Base-by-base conservation (phyloP, 192 early-diverging fungal genomes). In the Coemansia sp. region DNA sequence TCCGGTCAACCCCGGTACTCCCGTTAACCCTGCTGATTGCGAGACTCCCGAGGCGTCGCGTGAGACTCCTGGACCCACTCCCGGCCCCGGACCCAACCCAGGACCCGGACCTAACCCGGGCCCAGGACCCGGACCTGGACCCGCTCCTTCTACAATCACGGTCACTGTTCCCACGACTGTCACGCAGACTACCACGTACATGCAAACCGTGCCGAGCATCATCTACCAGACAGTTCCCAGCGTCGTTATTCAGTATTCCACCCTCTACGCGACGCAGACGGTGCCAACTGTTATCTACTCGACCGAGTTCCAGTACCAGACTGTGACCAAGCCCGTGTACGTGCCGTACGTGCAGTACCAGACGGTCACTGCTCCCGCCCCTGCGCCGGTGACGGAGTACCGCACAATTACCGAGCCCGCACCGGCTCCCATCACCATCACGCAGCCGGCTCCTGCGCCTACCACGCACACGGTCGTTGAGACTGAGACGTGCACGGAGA, bases 281-380 rank as follows among this genome's bases (percentile, higher is more conserved):
- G 72, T 80, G 4, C 69, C 64, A 10, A 62, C 68, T 4, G 67
- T 71, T 1, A 64, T 81, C 3, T 27, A 52, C 24, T 70, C 75
- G 74, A 81, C 78, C 22, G 73, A 75, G 67, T 34, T 72, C 37
- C 66, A 71, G 78, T 80, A 81, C 59, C 39, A 62, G 8, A 75
- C 78, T 1, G 45, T 75, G 5, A 81, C 78, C 52, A 72, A 75
- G 69, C 78, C 78, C 15, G 78, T 81, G 0, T 81, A 81, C 34
- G 78, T 81, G 22, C 78, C 78, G 2, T 81, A 81, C 32, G 78
- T 81, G 55, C 78, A 81, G 70, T 69, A 62, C n/a, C 50, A 67
- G 45, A 75, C 73, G 29, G 49, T 68, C 47, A 77, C 75, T 15
- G 75, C 75, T 0, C 70, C 75, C 2, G 62, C 75, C 0, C 75